Conservation (phyloP, 768 basidiomycete species). For the Boletus patriciae region DNA sequence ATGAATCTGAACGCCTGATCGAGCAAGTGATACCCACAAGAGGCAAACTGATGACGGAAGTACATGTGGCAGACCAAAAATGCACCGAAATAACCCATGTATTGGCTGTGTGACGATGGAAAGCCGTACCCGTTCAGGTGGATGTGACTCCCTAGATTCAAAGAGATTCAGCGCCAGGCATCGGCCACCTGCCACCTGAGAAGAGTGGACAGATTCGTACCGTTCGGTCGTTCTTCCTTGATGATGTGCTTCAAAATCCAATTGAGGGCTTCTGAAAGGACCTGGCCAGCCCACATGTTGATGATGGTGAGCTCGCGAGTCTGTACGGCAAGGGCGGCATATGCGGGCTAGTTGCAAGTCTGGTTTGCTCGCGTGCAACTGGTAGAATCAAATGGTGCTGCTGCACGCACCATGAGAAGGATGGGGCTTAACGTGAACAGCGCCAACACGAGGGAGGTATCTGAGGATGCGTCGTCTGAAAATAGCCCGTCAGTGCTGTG, state of each 20-base stretch:
- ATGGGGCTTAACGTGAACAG: slow-evolving; percentile 69
- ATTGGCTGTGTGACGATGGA: slow-evolving; percentile 87
- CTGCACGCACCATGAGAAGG: slow-evolving; percentile 59
- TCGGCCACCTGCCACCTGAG: background rate
- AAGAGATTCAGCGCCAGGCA: background rate
- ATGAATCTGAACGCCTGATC: slow-evolving; percentile 50
- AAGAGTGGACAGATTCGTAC: slow-evolving; percentile 39
- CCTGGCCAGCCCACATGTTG: slow-evolving; percentile 81
- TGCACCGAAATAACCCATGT: slow-evolving; percentile 83
- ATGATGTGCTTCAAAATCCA: slow-evolving; percentile 64
- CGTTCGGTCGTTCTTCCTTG: slow-evolving; percentile 65
- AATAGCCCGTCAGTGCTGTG: slow-evolving; percentile 8
- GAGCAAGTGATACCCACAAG: slow-evolving; percentile 50
- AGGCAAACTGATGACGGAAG: slow-evolving; percentile 62
- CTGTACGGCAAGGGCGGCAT: slow-evolving; percentile 70
- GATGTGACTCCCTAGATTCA: slow-evolving; percentile 15
- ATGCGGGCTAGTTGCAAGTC: slow-evolving; percentile 57
- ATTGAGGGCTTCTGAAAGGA: slow-evolving; percentile 70
- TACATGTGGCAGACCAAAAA: slow-evolving; percentile 75
- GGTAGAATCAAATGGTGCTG: background rate
- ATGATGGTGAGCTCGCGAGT: slow-evolving; percentile 80
- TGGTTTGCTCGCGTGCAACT: background rate
- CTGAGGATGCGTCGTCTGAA: slow-evolving; percentile 62
- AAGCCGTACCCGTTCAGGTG: slow-evolving; percentile 71
- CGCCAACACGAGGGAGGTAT: slow-evolving; percentile 56